These are phyloP conservation scores for Purshia tridentata DNA, from an alignment of 306 rosid species.

Conservation along the genomic window DNA sequence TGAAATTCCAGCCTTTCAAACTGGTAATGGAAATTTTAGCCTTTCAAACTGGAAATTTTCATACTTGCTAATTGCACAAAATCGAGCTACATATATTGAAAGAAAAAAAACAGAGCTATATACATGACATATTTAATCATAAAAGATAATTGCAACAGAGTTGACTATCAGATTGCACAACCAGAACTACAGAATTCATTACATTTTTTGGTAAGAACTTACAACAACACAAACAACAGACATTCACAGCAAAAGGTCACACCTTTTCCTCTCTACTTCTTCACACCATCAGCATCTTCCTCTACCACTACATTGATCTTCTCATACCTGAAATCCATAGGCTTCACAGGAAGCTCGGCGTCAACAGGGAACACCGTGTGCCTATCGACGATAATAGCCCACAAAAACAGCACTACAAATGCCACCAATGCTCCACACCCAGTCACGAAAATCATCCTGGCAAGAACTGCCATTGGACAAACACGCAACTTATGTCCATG, in stretches of 20 bases:
- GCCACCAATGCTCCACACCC: constrained; percentile 57
- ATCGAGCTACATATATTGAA: neutral
- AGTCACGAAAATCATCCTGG: constrained; percentile 55
- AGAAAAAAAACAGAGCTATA: constrained; percentile 1
- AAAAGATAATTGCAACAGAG: constrained; percentile 7
- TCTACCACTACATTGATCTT: constrained; percentile 64
- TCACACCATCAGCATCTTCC: constrained; percentile 23
- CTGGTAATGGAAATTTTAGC: neutral
- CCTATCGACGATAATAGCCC: constrained; percentile 48
- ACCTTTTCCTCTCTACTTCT: constrained; percentile 15
- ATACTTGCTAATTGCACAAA: constrained; percentile 1
- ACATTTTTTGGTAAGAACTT: neutral
- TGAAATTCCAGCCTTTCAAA: too few relatives aligned
- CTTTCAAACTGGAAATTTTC: neutral
- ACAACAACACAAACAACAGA: neutral
- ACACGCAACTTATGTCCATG: constrained; percentile 13
- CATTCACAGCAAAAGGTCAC: constrained; percentile 11
- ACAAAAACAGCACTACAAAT: constrained; percentile 51
- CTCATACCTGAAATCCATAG: constrained; percentile 54
- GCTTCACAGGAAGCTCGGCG: constrained; percentile 29
- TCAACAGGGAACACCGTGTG: constrained; percentile 26
- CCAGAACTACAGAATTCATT: neutral
- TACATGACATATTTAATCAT: neutral
- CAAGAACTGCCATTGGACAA: constrained; percentile 44
- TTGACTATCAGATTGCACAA: constrained; percentile 7